phyloP scores from a whole-genome alignment of 2,329 filamentous ascomycete species.

The Penicillium sp. region DNA sequence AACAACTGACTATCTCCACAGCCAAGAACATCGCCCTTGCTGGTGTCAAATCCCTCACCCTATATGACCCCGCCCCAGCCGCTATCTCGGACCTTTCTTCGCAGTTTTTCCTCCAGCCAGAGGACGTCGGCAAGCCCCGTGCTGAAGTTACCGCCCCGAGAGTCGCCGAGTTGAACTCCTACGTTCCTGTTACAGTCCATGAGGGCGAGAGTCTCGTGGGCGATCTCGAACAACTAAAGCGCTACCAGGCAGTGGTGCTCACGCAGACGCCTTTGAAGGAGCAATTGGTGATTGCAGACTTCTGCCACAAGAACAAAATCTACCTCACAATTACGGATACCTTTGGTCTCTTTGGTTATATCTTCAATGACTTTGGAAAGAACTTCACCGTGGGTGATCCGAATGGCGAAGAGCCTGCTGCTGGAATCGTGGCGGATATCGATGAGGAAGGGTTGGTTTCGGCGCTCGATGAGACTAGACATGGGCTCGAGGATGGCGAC shows the following conservation, averaged over 20 bases:
- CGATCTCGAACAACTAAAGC: conserved; percentile 77
- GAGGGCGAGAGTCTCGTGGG: conserved; percentile 62
- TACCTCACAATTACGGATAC: conserved; percentile 85
- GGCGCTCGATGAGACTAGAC: conserved; percentile 87
- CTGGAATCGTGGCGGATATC: conserved; percentile 85
- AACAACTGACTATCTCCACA: conserved; percentile 22
- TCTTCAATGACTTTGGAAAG: conserved; percentile 96
- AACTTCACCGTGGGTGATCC: conserved; percentile 88
- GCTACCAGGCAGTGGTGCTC: conserved; percentile 88
- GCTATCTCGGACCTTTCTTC: conserved; percentile 87
- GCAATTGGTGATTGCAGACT: conserved; percentile 83
- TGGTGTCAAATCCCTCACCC: conserved; percentile 93
- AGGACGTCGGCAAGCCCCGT: conserved; percentile 88
- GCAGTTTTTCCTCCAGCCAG: conserved; percentile 89
- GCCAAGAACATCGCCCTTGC: conserved; percentile 98
- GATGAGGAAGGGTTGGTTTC: conserved; percentile 88
- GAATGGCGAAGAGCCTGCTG: conserved; percentile 83
- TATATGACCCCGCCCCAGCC: conserved; percentile 84
- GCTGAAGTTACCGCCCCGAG: conserved; percentile 82
- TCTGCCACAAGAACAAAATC: conserved; percentile 90
- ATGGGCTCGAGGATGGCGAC: conserved; percentile 94
- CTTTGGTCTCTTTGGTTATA: conserved; percentile 88
- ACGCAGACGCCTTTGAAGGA: conserved; percentile 78
- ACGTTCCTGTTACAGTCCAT: conserved; percentile 84
- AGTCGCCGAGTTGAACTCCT: conserved; percentile 92